Conservation (phyloP, 2,329 filamentous ascomycete species). For the Colletotrichum orbiculare region DNA sequence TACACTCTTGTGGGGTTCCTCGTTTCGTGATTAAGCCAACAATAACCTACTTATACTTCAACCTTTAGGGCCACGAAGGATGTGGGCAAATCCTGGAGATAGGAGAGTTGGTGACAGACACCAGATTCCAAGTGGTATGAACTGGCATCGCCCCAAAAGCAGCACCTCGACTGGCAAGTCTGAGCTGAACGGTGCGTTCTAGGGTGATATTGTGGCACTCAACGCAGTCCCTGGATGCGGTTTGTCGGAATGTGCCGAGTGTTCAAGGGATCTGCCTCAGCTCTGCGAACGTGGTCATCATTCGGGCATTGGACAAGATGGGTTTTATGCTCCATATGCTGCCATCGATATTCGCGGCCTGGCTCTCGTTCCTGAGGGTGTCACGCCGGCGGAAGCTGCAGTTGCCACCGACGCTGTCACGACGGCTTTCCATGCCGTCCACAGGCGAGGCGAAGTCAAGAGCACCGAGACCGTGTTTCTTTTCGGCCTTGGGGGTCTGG, state of each 20-base stretch:
- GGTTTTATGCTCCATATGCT: constrained; percentile 54
- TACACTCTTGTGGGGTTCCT: constrained; percentile 39
- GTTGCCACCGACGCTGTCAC: constrained; percentile 54
- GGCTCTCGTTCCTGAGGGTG: constrained; percentile 39
- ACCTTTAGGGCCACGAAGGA: constrained; percentile 41
- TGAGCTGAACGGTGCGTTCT: too few relatives aligned
- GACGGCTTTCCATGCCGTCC: constrained; percentile 54
- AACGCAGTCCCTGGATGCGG: constrained; percentile 48
- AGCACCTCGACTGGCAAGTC: neutral
- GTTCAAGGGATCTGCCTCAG: constrained; percentile 51
- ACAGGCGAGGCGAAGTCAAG: constrained; percentile 48
- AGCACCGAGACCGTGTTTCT: constrained; percentile 50
- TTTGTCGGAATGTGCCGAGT: constrained; percentile 47
- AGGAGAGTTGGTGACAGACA: constrained; percentile 34
- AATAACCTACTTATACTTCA: neutral
- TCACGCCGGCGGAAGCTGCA: constrained; percentile 46
- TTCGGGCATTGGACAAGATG: constrained; percentile 56
- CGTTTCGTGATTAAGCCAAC: neutral
- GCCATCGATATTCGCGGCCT: constrained; percentile 42
- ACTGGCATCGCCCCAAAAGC: neutral
- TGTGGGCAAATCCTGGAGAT: constrained; percentile 41
- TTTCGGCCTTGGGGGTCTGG: constrained; percentile 53
- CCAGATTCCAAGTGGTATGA: constrained; percentile 36
- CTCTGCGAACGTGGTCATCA: constrained; percentile 51
- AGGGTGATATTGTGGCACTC: constrained; percentile 47